Base-by-base conservation (phyloP, 805 yeast species). In the Clavispora phyllophila region DNA sequence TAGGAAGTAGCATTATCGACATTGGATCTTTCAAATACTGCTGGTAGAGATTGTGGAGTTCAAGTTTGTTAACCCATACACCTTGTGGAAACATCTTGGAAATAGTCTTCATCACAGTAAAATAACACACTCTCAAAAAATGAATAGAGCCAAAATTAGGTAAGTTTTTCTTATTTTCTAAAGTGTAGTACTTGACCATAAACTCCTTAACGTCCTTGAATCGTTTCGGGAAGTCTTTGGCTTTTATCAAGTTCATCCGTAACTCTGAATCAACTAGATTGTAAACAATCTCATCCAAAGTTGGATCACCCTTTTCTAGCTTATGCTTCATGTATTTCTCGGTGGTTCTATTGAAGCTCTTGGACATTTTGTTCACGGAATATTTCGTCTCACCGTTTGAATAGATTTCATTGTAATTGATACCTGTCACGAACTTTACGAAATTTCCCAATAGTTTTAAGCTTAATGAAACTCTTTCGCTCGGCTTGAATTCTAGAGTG, bases 1-100 rank as follows among this genome's bases (percentile, higher is more conserved):
- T 77, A 3, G 85, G 84, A 44, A 78, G 63, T 45, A 72, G 75
- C 36, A 79, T 63, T 34, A 70, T 62, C 4, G 73, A 66, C 73
- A 68, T 66, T 5, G 75, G 75, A 40, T 70, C 53, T 27, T 58
- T 51, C 45, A 65, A 46, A 49, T 67, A 69, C 29, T 60, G 51
- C 26, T 55, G 42, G 53, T 55, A 64, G 37, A 70, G 55, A 6
- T 45, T 25, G 31, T 57, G 48, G 34, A 69, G 55, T 44, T 70
- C 68, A 20, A 44, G 42, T 15, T 51, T 47, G 41, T 61, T 66
- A 36, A 61, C 59, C 72, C 73, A 70, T 14, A 70, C 60, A 1
- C 75, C 75, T 36, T 58, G 50, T 5, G 75, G 75, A 44, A 70
- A 70, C 68, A 70, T 66, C 43, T 61, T 63, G 6, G 37, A 29